phyloP scores from a whole-genome alignment of 352 stramenopile species.

The Phytophthora agathidicida region DNA sequence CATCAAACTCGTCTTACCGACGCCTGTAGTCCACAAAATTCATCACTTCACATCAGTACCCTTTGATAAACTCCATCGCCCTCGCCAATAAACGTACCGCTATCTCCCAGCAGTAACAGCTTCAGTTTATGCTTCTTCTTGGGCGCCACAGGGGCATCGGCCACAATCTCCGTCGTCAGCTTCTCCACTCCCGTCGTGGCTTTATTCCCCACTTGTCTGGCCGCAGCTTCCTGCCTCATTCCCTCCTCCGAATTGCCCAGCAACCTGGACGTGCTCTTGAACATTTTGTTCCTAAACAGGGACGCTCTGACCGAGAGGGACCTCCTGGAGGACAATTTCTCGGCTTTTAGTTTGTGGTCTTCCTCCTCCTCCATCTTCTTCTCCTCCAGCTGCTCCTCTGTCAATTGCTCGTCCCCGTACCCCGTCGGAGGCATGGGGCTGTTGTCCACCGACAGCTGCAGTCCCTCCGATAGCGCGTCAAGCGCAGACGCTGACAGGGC shows the following conservation, averaged over 20 bases:
- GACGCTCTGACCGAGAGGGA: constrained; percentile 69
- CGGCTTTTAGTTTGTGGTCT: constrained; percentile 79
- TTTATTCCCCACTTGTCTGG: constrained; percentile 15
- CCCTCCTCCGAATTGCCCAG: constrained; percentile 34
- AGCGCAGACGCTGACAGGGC: constrained; percentile 78
- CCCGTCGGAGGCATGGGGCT: constrained; percentile 32
- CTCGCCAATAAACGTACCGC: constrained; percentile 41
- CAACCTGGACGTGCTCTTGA: constrained; percentile 51
- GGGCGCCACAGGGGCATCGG: constrained; percentile 34
- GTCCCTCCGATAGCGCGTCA: constrained; percentile 74
- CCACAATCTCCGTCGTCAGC: constrained; percentile 15
- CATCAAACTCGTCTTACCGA: constrained; percentile 94
- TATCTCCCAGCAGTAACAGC: constrained; percentile 91
- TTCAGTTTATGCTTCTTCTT: constrained; percentile 91
- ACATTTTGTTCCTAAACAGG: constrained; percentile 83
- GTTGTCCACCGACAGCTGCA: constrained; percentile 79
- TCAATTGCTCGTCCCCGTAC: constrained; percentile 42
- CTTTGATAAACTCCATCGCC: not conserved
- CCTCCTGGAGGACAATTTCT: constrained; percentile 72
- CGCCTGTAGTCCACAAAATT: constrained; percentile 39
- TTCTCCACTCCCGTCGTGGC: constrained; percentile 17
- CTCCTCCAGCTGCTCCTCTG: constrained; percentile 83
- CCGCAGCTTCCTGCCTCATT: constrained; percentile 15
- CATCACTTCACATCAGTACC: constrained; percentile 13
- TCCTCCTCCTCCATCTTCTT: constrained; percentile 90